A percentile compares a stretch with the other conserved stretches of the same genome.
phyloP scores from a whole-genome alignment of 2,329 filamentous ascomycete genomes.

The Onygena corvina region DNA sequence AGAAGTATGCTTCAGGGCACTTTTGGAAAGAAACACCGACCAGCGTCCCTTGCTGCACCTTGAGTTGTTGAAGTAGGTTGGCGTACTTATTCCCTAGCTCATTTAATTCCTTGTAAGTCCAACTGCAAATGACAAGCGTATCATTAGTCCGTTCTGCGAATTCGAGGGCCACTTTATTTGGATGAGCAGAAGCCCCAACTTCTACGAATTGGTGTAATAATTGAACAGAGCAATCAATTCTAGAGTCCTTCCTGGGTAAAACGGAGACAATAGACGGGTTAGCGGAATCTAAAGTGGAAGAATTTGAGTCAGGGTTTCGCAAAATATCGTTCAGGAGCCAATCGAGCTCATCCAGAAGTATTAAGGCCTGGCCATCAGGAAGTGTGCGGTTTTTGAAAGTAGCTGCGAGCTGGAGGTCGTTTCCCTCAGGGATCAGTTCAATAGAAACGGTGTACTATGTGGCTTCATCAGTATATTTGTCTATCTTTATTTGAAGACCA shows the following conservation, averaged over 20 bases:
- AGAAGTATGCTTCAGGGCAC: conserved; percentile 70
- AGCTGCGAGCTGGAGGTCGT: conserved; percentile 49
- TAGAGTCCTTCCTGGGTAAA: conserved; percentile 46
- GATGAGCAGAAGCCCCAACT: conserved; percentile 42
- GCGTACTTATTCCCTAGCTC: conserved; percentile 60
- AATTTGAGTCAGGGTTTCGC: conserved; percentile 32
- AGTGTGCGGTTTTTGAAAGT: conserved; percentile 55
- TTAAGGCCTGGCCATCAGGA: conserved; percentile 52
- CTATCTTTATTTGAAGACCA: neutral
- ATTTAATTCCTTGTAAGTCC: conserved; percentile 66
- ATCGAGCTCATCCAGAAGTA: conserved; percentile 63
- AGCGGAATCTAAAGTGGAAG: conserved; percentile 30
- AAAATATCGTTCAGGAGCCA: conserved; percentile 50
- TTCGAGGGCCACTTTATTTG: conserved; percentile 57
- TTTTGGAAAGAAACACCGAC: conserved; percentile 75
- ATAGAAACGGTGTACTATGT: conserved; percentile 62
- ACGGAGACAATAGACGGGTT: conserved; percentile 44
- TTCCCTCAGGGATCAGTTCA: conserved; percentile 53
- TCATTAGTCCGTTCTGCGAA: conserved; percentile 51
- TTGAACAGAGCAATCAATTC: conserved; percentile 45
- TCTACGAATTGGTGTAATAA: conserved; percentile 74
- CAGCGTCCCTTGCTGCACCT: conserved; percentile 46
- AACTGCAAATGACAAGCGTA: conserved; percentile 41
- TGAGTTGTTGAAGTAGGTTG: conserved; percentile 45
- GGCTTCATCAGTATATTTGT: conserved; percentile 12